Conservation (phyloP, 1,284 basidiomycete genomes). For the Moesziomyces antarcticus region DNA sequence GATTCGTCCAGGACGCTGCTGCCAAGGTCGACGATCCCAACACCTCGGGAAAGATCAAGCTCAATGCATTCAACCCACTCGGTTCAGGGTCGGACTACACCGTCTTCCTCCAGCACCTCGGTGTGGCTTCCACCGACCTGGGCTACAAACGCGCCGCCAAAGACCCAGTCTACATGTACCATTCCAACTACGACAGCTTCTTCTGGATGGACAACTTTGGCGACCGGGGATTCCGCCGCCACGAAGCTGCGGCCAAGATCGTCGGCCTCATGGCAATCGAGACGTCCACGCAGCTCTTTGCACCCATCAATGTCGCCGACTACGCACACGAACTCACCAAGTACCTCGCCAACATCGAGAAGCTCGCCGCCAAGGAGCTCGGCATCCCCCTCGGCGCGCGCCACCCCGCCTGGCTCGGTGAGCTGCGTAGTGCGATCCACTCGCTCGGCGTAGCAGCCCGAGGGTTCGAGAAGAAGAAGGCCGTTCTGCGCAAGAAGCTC, state of each 20-base stretch:
- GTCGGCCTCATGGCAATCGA: constrained; percentile 72
- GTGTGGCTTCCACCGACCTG: constrained; percentile 68
- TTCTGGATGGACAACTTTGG: constrained; percentile 80
- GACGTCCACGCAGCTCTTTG: constrained; percentile 73
- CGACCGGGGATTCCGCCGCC: constrained; percentile 80
- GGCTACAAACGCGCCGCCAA: constrained; percentile 60
- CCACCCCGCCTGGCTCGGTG: constrained; percentile 20
- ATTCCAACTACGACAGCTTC: constrained; percentile 79
- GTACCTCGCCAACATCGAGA: constrained; percentile 49
- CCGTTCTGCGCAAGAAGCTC: constrained; percentile 21
- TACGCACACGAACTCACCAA: constrained; percentile 48
- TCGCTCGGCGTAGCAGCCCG: constrained; percentile 22
- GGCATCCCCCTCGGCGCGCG: constrained; percentile 6
- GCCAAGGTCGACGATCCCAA: constrained; percentile 71
- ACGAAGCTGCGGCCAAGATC: constrained; percentile 76
- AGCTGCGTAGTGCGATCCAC: constrained; percentile 24
- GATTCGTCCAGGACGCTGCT: constrained; percentile 77
- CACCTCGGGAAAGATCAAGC: constrained; percentile 24
- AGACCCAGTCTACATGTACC: constrained; percentile 71
- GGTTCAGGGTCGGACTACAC: constrained; percentile 77
- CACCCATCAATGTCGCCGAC: constrained; percentile 79
- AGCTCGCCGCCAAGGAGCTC: constrained; percentile 27
- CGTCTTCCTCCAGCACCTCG: constrained; percentile 74
- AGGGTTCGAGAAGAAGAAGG: constrained; percentile 27
- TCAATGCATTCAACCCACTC: constrained; percentile 45